Percentiles rank a stretch among this genome's conserved stretches.
Conservation (phyloP, 192 early-diverging fungal genomes). For the Dimargaris verticillata region DNA sequence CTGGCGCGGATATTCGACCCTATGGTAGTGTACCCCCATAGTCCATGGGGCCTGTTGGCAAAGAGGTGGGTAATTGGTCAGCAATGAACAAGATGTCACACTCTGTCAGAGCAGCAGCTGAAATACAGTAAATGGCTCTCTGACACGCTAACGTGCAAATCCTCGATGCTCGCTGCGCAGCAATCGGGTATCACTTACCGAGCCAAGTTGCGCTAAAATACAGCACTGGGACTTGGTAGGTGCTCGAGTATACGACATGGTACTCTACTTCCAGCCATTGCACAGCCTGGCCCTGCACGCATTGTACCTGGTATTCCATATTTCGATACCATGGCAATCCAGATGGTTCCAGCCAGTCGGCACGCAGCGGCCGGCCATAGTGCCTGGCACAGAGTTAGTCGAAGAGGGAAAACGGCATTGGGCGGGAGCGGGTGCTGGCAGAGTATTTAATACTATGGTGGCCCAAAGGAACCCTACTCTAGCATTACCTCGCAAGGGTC, state of each 20-base stretch:
- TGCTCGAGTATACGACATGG: slow-evolving; percentile 41
- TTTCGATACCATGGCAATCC: not conserved
- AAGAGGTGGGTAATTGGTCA: not conserved
- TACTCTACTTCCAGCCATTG: slow-evolving; percentile 18
- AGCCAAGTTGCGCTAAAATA: slow-evolving; percentile 35
- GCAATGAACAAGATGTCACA: not conserved
- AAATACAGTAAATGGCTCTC: not conserved
- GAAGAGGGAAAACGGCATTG: not conserved
- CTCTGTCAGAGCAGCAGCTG: not conserved
- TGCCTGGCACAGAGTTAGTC: no score
- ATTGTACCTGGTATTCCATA: not conserved
- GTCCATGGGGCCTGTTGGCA: not conserved
- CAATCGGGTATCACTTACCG: slow-evolving; percentile 15
- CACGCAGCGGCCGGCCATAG: no score
- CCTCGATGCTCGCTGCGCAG: not conserved
- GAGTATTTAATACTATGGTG: not conserved
- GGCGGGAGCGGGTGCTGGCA: not conserved
- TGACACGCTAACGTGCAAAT: not conserved
- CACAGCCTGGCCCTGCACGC: not conserved
- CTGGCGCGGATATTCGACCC: slow-evolving; percentile 7
- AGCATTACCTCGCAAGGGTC: no score
- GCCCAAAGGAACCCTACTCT: not conserved
- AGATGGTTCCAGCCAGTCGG: no score
- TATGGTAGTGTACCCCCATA: not conserved
- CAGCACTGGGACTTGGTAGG: slow-evolving; percentile 39